Evolutionary conservation across 352 stramenopile species (phyloP), one percentile per base, ranked within the genome.

Genomic region (Phytophthora rubi): DNA sequence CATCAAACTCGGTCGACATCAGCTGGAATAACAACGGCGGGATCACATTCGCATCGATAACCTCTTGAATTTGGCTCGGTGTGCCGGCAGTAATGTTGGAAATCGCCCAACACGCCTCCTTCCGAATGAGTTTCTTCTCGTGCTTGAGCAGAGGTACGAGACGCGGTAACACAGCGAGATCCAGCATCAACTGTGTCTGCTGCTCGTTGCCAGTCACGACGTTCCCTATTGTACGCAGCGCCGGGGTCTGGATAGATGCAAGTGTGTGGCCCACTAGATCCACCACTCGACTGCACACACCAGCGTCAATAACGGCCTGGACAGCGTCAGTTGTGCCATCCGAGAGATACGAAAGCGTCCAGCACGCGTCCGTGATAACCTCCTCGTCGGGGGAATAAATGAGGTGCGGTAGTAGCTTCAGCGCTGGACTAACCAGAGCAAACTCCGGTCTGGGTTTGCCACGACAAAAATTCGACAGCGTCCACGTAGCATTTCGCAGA

Each of bases 401-500:
- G 13, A 99, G 83, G 63, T 99, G 91, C 18, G 95, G 90, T 26
- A 99, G 82, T 18, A 97, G 97, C 32, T 96, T 83, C 16, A 99
- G 82, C 21, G 96, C 89, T 18, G 93, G 91, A 23, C 86, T 88
- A 32, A 99, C 96, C 30, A 98, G 86, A 26, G 97, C 87, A 81
- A 99, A 99, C 54, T 99, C 85, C 18, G 98, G 97, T 79, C 98
- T 91, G 18, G 88, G 88, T 62, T 91, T 94, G 23, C 88, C 86
- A 58, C 98, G 91, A 76, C 98, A 99, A 70, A 99, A 98, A 77
- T 99, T 99, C 37, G 95, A 99, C 45, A 99, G 82, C 26, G 98
- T 99, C 98, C 98, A 99, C 30, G 98, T 99, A 5, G 97, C 98
- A 82, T 99, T 99, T 54, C 98, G 90, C 28, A 99, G 94, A 88